Evolutionary conservation across 2,329 filamentous ascomycete genomes (phyloP).

Genomic region (Calonectria hongkongensis): DNA sequence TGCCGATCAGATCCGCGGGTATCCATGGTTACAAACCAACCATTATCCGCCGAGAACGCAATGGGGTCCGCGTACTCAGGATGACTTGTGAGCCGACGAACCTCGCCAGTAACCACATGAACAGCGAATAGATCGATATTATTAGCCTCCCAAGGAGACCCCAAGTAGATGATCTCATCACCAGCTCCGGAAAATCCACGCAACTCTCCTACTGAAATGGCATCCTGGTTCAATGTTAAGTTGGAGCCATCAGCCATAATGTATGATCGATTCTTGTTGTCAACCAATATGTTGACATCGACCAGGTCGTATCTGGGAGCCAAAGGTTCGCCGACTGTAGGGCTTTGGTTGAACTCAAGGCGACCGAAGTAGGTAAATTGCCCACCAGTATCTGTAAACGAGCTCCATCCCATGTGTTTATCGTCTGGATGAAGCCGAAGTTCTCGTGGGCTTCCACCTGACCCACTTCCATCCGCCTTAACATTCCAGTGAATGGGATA

Average conservation of each 20-base stretch:
- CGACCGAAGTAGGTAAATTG: conserved; percentile 61
- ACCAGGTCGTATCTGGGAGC: conserved; percentile 62
- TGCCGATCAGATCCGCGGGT: conserved; percentile 64
- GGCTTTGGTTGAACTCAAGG: conserved; percentile 63
- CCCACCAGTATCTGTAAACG: conserved; percentile 55
- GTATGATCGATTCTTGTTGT: conserved; percentile 20
- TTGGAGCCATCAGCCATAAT: background rate
- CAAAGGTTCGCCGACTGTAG: conserved; percentile 54
- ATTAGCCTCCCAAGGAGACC: conserved; percentile 62
- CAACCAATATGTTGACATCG: conserved; percentile 60
- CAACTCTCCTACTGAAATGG: conserved; percentile 62
- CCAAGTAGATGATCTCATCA: conserved; percentile 64
- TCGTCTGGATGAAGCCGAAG: conserved; percentile 67
- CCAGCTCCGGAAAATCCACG: conserved; percentile 66
- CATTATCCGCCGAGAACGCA: conserved; percentile 63
- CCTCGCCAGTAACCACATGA: conserved; percentile 61
- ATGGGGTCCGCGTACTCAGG: conserved; percentile 67
- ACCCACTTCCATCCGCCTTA: conserved; percentile 53
- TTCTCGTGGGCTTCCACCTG: conserved; percentile 62
- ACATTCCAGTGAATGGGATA: conserved; percentile 43
- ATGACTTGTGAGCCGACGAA: conserved; percentile 65
- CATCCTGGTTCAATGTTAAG: background rate
- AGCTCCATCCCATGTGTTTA: conserved; percentile 64
- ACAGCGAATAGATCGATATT: conserved; percentile 68
- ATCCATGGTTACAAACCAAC: conserved; percentile 66